Evolutionary conservation across 2,329 filamentous ascomycete species (phyloP).

Genomic region (Davidsoniella australis): DNA sequence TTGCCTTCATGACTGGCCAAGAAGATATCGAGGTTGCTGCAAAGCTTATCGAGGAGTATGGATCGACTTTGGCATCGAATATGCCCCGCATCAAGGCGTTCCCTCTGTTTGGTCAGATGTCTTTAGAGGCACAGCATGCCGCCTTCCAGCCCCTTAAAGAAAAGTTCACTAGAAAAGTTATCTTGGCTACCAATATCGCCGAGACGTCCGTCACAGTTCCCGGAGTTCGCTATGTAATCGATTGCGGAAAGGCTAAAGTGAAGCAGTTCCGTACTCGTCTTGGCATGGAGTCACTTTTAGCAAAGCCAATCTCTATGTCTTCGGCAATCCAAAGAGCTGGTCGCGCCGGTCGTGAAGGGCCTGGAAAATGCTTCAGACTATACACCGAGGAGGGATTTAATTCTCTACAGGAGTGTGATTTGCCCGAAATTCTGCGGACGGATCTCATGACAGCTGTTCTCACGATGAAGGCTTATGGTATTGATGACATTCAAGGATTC

Average conservation of each 20-base stretch:
- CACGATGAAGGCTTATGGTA: slow-evolving; percentile 83
- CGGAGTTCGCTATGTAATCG: slow-evolving; percentile 79
- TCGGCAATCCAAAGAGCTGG: slow-evolving; percentile 84
- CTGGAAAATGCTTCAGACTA: slow-evolving; percentile 76
- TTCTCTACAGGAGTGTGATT: slow-evolving; percentile 52
- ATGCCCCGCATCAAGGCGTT: slow-evolving; percentile 56
- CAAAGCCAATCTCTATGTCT: slow-evolving; percentile 82
- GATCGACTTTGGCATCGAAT: slow-evolving; percentile 52
- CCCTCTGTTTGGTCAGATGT: slow-evolving; percentile 78
- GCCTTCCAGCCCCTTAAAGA: slow-evolving; percentile 64
- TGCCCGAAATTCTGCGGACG: slow-evolving; percentile 79
- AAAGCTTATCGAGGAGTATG: slow-evolving; percentile 64
- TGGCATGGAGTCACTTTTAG: slow-evolving; percentile 76
- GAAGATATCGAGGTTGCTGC: slow-evolving; percentile 79
- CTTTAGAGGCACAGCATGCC: slow-evolving; percentile 68
- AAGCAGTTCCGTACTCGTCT: slow-evolving; percentile 77
- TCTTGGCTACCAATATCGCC: slow-evolving; percentile 93
- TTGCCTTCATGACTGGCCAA: slow-evolving; percentile 84
- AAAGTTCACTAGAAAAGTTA: slow-evolving; percentile 66
- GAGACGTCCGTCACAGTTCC: slow-evolving; percentile 94
- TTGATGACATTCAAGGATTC: slow-evolving; percentile 66
- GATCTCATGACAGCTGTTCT: slow-evolving; percentile 75
- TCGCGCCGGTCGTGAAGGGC: slow-evolving; percentile 79
- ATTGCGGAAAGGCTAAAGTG: slow-evolving; percentile 84
- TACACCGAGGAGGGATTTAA: slow-evolving; percentile 70